Percentiles rank a stretch among this genome's conserved stretches.
Conservation (phyloP, 2,329 filamentous ascomycete genomes). For the Cytospora piceicola region DNA sequence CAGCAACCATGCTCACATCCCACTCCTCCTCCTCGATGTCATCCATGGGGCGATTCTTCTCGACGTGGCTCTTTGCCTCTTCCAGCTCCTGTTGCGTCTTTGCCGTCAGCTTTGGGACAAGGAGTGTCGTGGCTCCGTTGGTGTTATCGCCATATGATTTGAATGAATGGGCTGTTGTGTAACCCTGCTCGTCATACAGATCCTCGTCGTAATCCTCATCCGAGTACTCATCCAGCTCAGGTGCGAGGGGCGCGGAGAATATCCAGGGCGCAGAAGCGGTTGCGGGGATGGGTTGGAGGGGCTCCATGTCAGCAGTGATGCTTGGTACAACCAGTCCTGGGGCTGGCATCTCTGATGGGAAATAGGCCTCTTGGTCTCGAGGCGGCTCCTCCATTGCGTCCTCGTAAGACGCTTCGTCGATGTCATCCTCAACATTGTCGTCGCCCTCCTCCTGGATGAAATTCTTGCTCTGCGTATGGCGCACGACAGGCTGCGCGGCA, state of each 20-base stretch:
- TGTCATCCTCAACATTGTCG: slow-evolving; percentile 38
- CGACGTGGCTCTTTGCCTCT: slow-evolving; percentile 65
- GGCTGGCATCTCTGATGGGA: neutral
- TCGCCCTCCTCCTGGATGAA: slow-evolving; percentile 33
- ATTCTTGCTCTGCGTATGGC: slow-evolving; percentile 51
- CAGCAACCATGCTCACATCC: slow-evolving; percentile 97
- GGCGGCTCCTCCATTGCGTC: slow-evolving; percentile 51
- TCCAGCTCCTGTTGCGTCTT: slow-evolving; percentile 75
- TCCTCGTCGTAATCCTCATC: slow-evolving; percentile 77
- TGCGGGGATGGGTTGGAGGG: slow-evolving; percentile 29
- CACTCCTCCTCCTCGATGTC: slow-evolving; percentile 87
- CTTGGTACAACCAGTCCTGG: slow-evolving; percentile 15
- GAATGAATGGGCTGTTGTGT: slow-evolving; percentile 76
- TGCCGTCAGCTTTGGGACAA: slow-evolving; percentile 73
- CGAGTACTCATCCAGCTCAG: slow-evolving; percentile 73
- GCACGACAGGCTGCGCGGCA: slow-evolving; percentile 44
- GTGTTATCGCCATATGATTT: slow-evolving; percentile 71
- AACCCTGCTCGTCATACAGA: slow-evolving; percentile 67
- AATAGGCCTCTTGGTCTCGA: slow-evolving; percentile 31
- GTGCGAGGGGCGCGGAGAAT: slow-evolving; percentile 32
- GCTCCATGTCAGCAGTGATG: slow-evolving; percentile 15
- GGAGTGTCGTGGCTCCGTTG: slow-evolving; percentile 58
- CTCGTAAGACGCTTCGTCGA: slow-evolving; percentile 48
- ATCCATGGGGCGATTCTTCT: slow-evolving; percentile 66
- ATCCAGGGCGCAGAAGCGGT: neutral